These are phyloP conservation scores for Lactarius pseudohatsudake DNA, from an alignment of 768 basidiomycete genomes.

Conservation along the genomic window DNA sequence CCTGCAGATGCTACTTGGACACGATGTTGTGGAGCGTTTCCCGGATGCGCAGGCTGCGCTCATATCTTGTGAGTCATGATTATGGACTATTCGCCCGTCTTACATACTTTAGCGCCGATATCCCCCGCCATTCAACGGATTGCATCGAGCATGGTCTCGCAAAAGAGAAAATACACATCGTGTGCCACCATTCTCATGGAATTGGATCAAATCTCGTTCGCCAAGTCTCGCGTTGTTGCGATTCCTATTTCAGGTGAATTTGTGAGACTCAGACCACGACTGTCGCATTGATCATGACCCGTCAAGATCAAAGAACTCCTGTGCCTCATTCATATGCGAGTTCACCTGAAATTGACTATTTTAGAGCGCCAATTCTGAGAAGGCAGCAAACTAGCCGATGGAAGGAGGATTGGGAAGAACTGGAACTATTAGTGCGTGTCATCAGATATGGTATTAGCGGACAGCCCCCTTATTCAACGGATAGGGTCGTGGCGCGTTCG, in stretches of 20 bases:
- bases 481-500: slow-evolving; percentile 87
- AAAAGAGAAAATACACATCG: slow-evolving; percentile 54
- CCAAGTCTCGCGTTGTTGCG: slow-evolving; percentile 24
- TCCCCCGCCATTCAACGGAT: slow-evolving; percentile 52
- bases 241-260: slow-evolving; percentile 35
- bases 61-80: slow-evolving; percentile 47
- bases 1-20: slow-evolving; percentile 83
- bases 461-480: background rate
- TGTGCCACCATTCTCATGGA: slow-evolving; percentile 60
- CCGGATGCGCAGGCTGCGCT: slow-evolving; percentile 58
- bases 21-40: slow-evolving; percentile 57
- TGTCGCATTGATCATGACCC: background rate
- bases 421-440: slow-evolving; percentile 68
- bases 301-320: slow-evolving; percentile 49
- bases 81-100: slow-evolving; percentile 2
- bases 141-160: slow-evolving; percentile 58
- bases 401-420: slow-evolving; percentile 92
- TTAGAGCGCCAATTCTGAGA: slow-evolving; percentile 41
- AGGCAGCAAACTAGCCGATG: slow-evolving; percentile 71
- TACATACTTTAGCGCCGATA: slow-evolving; percentile 45
- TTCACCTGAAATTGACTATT: slow-evolving; percentile 71
- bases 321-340: slow-evolving; percentile 44
- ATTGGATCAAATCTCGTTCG: slow-evolving; percentile 34
- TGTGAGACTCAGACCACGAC: background rate
- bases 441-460: slow-evolving; percentile 4